Evolutionary conservation across 2,329 filamentous ascomycete genomes (phyloP), one percentile per base, ranked within the genome.

Genomic region (Aspergillus hiratsukae): DNA sequence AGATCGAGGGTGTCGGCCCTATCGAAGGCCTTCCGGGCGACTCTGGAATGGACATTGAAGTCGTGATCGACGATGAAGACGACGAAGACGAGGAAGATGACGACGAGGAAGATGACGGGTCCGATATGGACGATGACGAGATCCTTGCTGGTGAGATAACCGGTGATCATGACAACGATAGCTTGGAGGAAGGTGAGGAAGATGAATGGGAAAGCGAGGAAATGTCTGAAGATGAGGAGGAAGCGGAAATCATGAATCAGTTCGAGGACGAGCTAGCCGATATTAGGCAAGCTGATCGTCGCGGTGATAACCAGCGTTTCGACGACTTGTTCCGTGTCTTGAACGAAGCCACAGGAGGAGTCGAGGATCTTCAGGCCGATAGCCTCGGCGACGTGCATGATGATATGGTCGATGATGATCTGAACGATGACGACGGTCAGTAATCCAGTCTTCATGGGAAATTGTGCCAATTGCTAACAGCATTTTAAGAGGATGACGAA

Each of bases 21-120:
- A 83, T 87, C 51, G 84, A 87, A 77, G 84, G 84, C 55, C 73
- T 86, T 43, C 78, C 83, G 41, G 84, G 84, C 14, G 84, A 87
- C 64, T 74, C 78, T n/a, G 77, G 76, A 25, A 81, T 85, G 73
- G 86, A 90, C 40, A 89, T 97, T 52, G 92, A 96, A 77, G 89
- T 97, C 64, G 90, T 96, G 59, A 89, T 97, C 79, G 88, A 86
- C 52, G 86, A 89, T 25, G 86, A 86, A 52, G 85, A 82, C 7
- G 82, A 85, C 11, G 84, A 83, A 23, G 83, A 85, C 28, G 82
- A 85, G 27, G 85, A 87, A 35, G 85, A 86, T 10, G 85, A 85
- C 7, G 80, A 83, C 21, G 80, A 82, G 23, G 83, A 85, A 7
- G 79, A 83, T 53, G 79, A 81, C 29, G 80, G 82, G 11, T 86